A percentile compares a stretch with the other conserved stretches of the same genome.
Evolutionary conservation across 1,139 yeast genomes (phyloP).

Genomic region (Casaregolazyma lundiana): DNA sequence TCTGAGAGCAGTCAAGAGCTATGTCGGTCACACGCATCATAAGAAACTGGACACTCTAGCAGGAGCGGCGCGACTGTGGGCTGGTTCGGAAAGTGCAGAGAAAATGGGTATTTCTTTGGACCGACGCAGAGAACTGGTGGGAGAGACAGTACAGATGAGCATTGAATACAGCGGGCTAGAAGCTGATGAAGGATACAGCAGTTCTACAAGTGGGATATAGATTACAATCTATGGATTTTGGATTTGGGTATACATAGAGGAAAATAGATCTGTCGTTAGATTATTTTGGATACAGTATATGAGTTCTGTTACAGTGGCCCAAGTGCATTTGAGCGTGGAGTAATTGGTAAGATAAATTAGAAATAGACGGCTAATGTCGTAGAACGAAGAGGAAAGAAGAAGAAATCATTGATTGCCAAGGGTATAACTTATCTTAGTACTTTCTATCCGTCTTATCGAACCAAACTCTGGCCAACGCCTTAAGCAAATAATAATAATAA

Average conservation of each 20-base stretch:
- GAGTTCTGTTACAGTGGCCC: background rate
- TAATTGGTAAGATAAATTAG: too few relatives aligned
- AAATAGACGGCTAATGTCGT: too few relatives aligned
- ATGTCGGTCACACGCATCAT: constrained; percentile 12
- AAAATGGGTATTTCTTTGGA: constrained; percentile 28
- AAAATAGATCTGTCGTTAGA: too few relatives aligned
- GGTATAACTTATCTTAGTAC: too few relatives aligned
- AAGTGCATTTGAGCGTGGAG: too few relatives aligned
- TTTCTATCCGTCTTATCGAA: too few relatives aligned
- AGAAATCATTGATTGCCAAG: too few relatives aligned
- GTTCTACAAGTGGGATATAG: background rate
- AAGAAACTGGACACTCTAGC: constrained; percentile 23
- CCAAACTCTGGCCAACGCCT: too few relatives aligned
- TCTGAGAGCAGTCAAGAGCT: constrained; percentile 14
- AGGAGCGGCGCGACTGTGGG: constrained; percentile 34
- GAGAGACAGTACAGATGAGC: constrained; percentile 31
- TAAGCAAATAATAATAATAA: background rate
- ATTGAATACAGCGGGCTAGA: constrained; percentile 30
- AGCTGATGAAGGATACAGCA: constrained; percentile 27
- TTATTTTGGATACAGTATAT: background rate
- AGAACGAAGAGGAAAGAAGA: too few relatives aligned
- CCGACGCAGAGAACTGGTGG: constrained; percentile 31
- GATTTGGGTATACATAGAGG: background rate
- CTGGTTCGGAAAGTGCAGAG: constrained; percentile 35
- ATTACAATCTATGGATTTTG: too few relatives aligned